Evolutionary conservation across 495 filamentous ascomycete genomes (phyloP), one percentile per base, ranked within the genome.

Genomic region (Lentithecium fluviatile): DNA sequence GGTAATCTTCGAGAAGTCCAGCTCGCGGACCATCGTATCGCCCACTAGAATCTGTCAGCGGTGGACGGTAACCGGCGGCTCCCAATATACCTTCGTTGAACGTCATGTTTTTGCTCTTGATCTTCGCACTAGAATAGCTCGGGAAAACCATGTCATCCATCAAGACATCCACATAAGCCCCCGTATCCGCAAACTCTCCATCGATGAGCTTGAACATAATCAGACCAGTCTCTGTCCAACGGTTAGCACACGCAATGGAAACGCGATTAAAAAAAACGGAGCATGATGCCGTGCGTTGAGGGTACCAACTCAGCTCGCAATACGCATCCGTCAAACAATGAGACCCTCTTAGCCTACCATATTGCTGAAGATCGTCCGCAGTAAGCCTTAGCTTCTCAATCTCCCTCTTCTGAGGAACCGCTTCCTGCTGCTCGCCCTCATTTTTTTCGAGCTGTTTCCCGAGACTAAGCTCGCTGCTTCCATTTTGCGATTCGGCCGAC

Each of bases 81-180:
- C 37, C 17, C 13, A 25, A 78, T 80, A 59, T 73, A 85, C 82
- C 88, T 76, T 97, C 94, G 58, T 91, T 85, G 68, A 96, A 88
- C 38, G 82, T 88, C 57, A 81, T 79, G 1, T 80, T 75, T 59
- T 79, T 85, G 6, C 78, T 77, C 64, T 80, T 86, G 26, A 91
- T 83, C 56, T 85, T 90, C 8, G 85, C 80, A 13, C 90, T 91
- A n/a, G 78, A 77, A 69, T 95, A 97, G 1, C 91, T 86, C 1
- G 94, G 89, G 80, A 93, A 97, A 45, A 88, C 81, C 81, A 91
- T 90, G 68, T 99, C 94, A 73, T 99, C 94, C 74, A 97, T 92
- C 45, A 95, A 69, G 19, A 97, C 85, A 69, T 99, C 92, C 34
- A 99, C 76, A 66, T 89, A 85, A 21, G 85, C 86, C 65, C 91